Conservation (phyloP, 1,139 yeast species). For the Keqinozyma sinolaborantium region DNA sequence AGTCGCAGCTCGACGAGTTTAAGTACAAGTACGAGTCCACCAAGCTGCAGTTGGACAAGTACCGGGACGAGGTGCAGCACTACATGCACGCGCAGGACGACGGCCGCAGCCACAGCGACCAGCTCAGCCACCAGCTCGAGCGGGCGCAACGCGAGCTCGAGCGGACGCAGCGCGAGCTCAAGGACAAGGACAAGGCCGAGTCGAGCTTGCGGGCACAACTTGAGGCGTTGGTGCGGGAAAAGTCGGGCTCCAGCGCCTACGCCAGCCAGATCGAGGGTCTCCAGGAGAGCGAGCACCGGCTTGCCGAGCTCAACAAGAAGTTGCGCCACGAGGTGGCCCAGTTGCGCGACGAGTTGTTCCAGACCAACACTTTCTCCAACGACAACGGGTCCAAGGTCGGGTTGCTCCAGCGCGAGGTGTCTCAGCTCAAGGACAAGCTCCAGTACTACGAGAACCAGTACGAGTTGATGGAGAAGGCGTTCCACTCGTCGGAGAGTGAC, state of each 20-base stretch:
- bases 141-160: no score
- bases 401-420: slow-evolving; percentile 13
- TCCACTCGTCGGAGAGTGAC: slow-evolving; percentile 14
- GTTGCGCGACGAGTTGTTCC: slow-evolving; percentile 16
- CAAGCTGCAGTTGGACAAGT: slow-evolving; percentile 5
- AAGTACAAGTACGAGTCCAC: slow-evolving; percentile 6
- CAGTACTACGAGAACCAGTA: slow-evolving; percentile 26
- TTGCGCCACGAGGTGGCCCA: slow-evolving; percentile 17
- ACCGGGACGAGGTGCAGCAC: slow-evolving; percentile 7
- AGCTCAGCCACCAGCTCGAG: slow-evolving; percentile 12
- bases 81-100: slow-evolving; percentile 2
- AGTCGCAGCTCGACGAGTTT: slow-evolving; percentile 7
- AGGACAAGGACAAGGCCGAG: slow-evolving; percentile 19
- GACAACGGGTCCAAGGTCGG: slow-evolving; percentile 7
- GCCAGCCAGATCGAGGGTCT: slow-evolving; percentile 18
- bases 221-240: slow-evolving; percentile 16
- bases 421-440: slow-evolving; percentile 21
- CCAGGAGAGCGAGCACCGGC: slow-evolving; percentile 13
- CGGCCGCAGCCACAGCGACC: slow-evolving; percentile 6
- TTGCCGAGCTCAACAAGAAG: slow-evolving; percentile 14
- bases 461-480: slow-evolving; percentile 17
- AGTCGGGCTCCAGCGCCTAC: slow-evolving; percentile 7
- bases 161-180: slow-evolving; percentile 14
- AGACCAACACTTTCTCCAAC: slow-evolving; percentile 11
- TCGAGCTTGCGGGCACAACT: slow-evolving; percentile 19